Base-by-base conservation (phyloP, 2,329 filamentous ascomycete genomes). In the Arthrobotrys megalospora region DNA sequence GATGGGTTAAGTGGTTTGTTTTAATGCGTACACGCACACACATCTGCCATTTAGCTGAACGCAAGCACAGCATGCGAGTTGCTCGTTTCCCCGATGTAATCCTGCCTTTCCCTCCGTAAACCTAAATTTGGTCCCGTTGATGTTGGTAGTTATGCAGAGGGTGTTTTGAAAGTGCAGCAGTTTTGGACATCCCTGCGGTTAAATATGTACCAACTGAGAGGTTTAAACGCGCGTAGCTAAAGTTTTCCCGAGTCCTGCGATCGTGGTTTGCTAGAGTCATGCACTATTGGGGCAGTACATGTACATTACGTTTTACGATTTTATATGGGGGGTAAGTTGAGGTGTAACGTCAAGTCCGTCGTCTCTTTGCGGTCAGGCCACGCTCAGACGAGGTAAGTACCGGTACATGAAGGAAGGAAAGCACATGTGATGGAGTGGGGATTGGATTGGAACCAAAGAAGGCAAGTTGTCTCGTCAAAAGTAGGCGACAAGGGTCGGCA, bases 401-500 rank as follows among this genome's bases (percentile, higher is more conserved):
- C 16, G 24, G 47, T 76, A 76, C 71, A 43, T 64, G 16, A 16
- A 41, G 28, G 52, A 67, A 16, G 16, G 24, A 50, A 55, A 36
- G 67, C 38, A 50, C 69, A 73, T 65, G 69, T 50, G 69, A 64
- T 24, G 64, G 41, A 24, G 34, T 43, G 34, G 41, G 6, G 58
- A 38, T 19, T 38, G 47, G 47, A 58, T 38, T 58, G 52, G 36
- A 45, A 34, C 38, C 47, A 24, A 72, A 58, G 58, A 34, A 41
- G 72, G 55, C 41, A 70, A 65, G 50, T 58, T 45, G 34, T 50
- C 36, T 63, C 53, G 50, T 34, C 34, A 76, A 69, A 36, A 24
- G 64, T 50, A 70, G 50, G 53, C 60, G 53, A 55, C 73, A 58
- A 52, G 73, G 73, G 66, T 70, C 66, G 41, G 62, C 73, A 71